These are phyloP conservation scores for Excoecaria agallocha DNA, from an alignment of 345 rosid genomes.

Conservation along the genomic window DNA sequence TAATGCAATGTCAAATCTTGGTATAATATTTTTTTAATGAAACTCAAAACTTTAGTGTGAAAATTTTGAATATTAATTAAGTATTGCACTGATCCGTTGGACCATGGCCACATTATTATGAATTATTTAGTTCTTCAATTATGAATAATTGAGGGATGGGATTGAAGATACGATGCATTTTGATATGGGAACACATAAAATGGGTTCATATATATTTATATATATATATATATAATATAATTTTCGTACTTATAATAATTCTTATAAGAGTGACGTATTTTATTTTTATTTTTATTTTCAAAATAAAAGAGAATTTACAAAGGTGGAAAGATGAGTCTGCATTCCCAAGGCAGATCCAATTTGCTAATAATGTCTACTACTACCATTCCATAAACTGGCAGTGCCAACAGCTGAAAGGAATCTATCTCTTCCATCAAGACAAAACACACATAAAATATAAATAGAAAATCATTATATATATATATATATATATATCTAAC, in stretches of 20 bases:
- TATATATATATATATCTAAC: not conserved
- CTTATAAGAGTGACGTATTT: not conserved
- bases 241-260: not conserved
- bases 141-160: not conserved
- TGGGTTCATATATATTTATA: not conserved
- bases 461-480: too few species aligned
- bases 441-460: conserved; percentile 24
- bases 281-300: not conserved
- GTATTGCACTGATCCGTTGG: not conserved
- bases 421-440: conserved; percentile 48
- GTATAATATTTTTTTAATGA: too few species aligned
- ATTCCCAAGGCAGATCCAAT: conserved; percentile 50
- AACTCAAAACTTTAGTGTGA: too few species aligned
- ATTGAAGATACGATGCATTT: not conserved
- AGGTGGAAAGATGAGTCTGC: conserved; percentile 23
- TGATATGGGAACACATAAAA: not conserved
- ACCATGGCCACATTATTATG: not conserved
- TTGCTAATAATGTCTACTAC: conserved; percentile 20
- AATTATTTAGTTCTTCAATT: not conserved
- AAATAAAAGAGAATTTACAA: not conserved
- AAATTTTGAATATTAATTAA: too few species aligned
- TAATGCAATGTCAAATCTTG: too few species aligned
- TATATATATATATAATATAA: not conserved
- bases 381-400: conserved; percentile 18
- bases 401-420: conserved; percentile 42